Base-by-base conservation (phyloP, 768 basidiomycete species). In the Mycena chlorophos region DNA sequence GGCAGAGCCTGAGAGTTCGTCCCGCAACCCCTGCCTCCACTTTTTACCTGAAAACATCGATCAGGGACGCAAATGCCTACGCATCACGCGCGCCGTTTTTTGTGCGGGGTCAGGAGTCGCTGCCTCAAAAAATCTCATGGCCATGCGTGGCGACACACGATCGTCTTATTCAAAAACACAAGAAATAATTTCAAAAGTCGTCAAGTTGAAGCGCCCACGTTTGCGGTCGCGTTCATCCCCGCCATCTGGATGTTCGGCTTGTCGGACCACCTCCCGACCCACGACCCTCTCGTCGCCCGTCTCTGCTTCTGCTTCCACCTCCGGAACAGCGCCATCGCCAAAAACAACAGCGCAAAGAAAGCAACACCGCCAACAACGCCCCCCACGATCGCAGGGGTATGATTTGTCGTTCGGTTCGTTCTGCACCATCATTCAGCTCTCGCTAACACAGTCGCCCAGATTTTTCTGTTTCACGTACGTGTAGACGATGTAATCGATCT, bases 181-280 rank as follows among this genome's bases (percentile, higher is more conserved):
- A n/a, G n/a, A n/a, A n/a, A n/a, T n/a, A n/a, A n/a, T n/a, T n/a
- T n/a, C n/a, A n/a, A n/a, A n/a, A n/a, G n/a, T n/a, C n/a, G n/a
- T n/a, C n/a, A n/a, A n/a, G n/a, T n/a, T n/a, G n/a, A n/a, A n/a
- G n/a, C n/a, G n/a, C n/a, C n/a, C n/a, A n/a, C 31, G 10, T 34
- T 34, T 17, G 31, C 31, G 31, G 31, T 17, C 17, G 22, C 45
- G 12, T 46, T 25, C 45, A 46, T 25, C n/a, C 45, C 45, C 45
- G 23, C 45, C 45, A 46, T 46, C 45, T 46, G 45, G n/a, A 46
- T 46, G n/a, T 25, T 46, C 26, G 45, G 45, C 22, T 46, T 46
- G n/a, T 46, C 45, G 13, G 5, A 25, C 45, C 45, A 46, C 4
- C 27, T 22, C 26, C 45, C 23, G 26, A 46, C 23, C 45, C 45